These are phyloP conservation scores for Tolypocladium tundrense DNA, from an alignment of 2,329 filamentous ascomycete species.

Conservation along the genomic window DNA sequence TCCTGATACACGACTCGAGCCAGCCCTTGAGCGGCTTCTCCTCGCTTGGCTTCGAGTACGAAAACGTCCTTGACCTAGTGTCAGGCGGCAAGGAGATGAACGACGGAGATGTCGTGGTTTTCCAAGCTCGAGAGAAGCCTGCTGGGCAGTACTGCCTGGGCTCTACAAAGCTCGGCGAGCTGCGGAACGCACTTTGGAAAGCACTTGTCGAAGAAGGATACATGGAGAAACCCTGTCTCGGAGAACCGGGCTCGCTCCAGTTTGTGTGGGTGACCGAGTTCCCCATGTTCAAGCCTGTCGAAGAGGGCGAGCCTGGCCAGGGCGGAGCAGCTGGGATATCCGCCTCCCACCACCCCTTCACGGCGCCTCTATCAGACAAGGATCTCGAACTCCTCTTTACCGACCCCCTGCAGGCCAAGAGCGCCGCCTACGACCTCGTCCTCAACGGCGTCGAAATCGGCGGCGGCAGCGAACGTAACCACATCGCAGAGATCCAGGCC, in stretches of 20 bases:
- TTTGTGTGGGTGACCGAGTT: slow-evolving; percentile 88
- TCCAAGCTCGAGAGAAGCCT: slow-evolving; percentile 64
- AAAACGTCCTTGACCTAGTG: slow-evolving; percentile 38
- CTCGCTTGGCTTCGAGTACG: slow-evolving; percentile 57
- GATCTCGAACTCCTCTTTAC: slow-evolving; percentile 68
- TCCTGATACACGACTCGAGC: slow-evolving; percentile 64
- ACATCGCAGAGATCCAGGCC: slow-evolving; percentile 72
- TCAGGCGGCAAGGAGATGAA: slow-evolving; percentile 31
- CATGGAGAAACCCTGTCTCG: slow-evolving; percentile 31
- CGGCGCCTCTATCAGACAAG: slow-evolving; percentile 60
- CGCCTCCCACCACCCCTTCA: slow-evolving; percentile 93
- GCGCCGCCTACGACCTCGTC: slow-evolving; percentile 92
- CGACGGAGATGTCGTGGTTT: slow-evolving; percentile 64
- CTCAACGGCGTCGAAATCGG: slow-evolving; percentile 92
- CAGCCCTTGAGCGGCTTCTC: slow-evolving; percentile 70
- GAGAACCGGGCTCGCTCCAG: slow-evolving; percentile 35
- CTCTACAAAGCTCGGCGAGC: slow-evolving; percentile 60
- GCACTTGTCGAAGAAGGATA: slow-evolving; percentile 54
- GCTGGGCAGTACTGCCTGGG: slow-evolving; percentile 47
- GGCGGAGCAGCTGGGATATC: slow-evolving; percentile 71
- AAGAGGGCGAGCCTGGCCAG: slow-evolving; percentile 59
- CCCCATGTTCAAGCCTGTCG: slow-evolving; percentile 76
- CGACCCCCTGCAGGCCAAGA: slow-evolving; percentile 61
- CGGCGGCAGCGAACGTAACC: slow-evolving; percentile 86
- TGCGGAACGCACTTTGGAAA: slow-evolving; percentile 62